Evolutionary conservation across 23 red algal genomes (phyloP), one percentile per base, ranked within the genome.

Genomic region (Gracilaria gracilis): DNA sequence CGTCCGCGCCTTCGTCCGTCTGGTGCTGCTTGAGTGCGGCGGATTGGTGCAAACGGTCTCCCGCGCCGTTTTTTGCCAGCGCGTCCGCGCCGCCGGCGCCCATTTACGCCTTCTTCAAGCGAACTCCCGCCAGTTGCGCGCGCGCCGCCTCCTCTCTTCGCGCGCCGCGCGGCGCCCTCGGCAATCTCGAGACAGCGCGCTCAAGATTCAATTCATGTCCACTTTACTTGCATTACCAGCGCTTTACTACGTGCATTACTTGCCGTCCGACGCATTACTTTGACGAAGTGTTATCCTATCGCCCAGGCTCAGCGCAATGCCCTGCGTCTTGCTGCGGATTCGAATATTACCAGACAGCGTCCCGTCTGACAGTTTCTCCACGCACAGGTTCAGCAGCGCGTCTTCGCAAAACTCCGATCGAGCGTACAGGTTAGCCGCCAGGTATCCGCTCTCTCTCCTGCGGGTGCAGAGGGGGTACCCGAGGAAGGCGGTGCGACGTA

Each of bases 241-340:
- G n/a, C n/a, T n/a, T n/a, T n/a, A n/a, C n/a, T n/a, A n/a, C n/a
- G n/a, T n/a, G n/a, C n/a, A 34, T 77, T 28, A 77, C 46, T 77
- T 77, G 38, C 72, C 72, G 14, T 77, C 79, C 6, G 48, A 19
- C 50, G 49, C 74, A 67, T 86, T 80, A 57, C 90, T 93, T 33
- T 93, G 90, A 20, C 73, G 65, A 29, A 96, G 75, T 15, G 94
- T 96, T 35, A 91, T 86, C 77, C 83, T 92, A 73, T 99, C 97
- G 21, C 97, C 97, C 19, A 99, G 66, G 75, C 88, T 93, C 55
- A 99, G 76, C 33, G 97, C 97, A 15, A 99, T 93, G 11, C 97
- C 97, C 78, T 99, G 97, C 20, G 93, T 99, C 86, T 96, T 96
- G 81, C 94, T 96, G 33, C 97, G 97, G 80, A 99, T 99, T 24